Base-by-base conservation (phyloP, 2,329 filamentous ascomycete genomes). In the Fusarium concolor region DNA sequence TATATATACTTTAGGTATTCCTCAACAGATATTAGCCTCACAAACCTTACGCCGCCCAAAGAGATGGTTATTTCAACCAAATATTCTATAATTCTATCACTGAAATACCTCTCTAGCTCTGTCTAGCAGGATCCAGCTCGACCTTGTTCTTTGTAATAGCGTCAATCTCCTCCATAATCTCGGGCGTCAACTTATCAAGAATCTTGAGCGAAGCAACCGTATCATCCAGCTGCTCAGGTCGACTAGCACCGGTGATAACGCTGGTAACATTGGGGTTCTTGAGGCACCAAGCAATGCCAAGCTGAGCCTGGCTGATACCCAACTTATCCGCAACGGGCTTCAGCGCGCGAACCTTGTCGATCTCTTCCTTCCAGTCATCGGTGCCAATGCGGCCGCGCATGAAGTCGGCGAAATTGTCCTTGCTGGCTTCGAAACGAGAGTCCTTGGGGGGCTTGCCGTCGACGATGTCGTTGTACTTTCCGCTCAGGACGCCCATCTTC, bases 381-480 rank as follows among this genome's bases (percentile, higher is more conserved):
- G 58, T 67, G 5, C 76, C 75, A 26, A 77, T 76, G 50, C 78
- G 78, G 70, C 83, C 83, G 62, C 79, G 67, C 83, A 89, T 83
- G 18, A 83, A 86, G 71, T 83, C 81, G 68, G 85, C 84, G 76
- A 89, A 89, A 70, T 85, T 84, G 52, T 83, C 83, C 62, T 84
- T 82, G 78, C 87, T 86, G 68, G 81, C 85, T 44, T 83, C 86
- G 72, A 86, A 89, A 17, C 86, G 85, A 26, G 84, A 88, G 70
- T 85, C 85, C 44, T 85, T 81, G 7, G 87, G 86, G 20, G 88
- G 82, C 45, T 74, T 60, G 46, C 83, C 76, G 42, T 80, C 77
- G 11, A 88, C 78, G 1, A 83, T 83, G 41, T 82, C 80, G 52
- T 89, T 89, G 79, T 91, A 91, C 77, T 91, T 91, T 31, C 89